Evolutionary conservation across 768 basidiomycete species (phyloP).

Genomic region (Suillus subaureus): DNA sequence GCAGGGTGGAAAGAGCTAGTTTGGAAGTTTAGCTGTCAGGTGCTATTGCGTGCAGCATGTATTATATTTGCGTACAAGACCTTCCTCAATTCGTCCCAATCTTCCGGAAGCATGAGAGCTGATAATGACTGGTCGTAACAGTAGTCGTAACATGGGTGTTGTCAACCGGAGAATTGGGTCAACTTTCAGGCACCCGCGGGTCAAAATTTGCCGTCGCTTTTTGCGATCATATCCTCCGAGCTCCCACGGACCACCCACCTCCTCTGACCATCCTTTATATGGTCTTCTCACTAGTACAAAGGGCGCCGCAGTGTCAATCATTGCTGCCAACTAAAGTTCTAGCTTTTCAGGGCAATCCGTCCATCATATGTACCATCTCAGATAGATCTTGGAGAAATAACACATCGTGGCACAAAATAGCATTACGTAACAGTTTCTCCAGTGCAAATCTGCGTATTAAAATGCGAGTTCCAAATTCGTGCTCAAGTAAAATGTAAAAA

Average conservation of each 20-base stretch:
- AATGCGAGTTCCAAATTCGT: neutral
- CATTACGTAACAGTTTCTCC: too few species aligned
- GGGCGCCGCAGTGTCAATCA: too few species aligned
- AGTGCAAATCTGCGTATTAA: neutral
- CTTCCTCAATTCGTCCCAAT: neutral
- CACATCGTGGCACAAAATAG: too few species aligned
- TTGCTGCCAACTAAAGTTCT: too few species aligned
- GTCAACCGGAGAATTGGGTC: neutral
- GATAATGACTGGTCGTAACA: constrained; percentile 1
- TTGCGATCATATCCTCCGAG: too few species aligned
- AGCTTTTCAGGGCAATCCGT: too few species aligned
- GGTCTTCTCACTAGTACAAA: too few species aligned
- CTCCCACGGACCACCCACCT: too few species aligned
- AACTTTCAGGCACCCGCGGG: constrained; percentile 5
- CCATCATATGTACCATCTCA: too few species aligned
- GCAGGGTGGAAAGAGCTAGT: neutral
- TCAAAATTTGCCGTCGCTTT: too few species aligned
- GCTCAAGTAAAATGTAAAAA: neutral
- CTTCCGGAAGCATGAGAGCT: neutral
- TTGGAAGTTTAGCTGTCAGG: neutral
- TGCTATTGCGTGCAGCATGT: neutral
- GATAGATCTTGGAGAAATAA: too few species aligned
- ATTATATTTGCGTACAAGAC: neutral
- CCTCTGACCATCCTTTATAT: too few species aligned
- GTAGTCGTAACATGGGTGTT: neutral